Conservation (phyloP, 169 alveolate genomes). For the Plasmodium berghei region DNA sequence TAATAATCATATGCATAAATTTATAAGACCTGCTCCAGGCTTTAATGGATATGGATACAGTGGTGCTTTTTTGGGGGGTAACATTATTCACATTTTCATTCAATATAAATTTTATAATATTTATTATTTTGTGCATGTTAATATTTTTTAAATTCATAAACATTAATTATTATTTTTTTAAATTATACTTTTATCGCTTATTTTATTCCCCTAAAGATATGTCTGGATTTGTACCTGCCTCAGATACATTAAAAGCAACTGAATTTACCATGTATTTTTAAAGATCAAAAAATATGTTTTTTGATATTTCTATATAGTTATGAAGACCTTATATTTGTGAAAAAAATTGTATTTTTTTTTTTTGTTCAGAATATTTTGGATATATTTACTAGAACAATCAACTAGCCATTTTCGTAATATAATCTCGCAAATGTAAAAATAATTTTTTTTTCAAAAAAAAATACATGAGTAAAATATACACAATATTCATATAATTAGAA, state of each 20-base stretch:
- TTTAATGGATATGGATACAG: constrained; percentile 66
- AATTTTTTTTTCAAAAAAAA: no score
- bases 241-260: constrained; percentile 34
- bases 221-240: constrained; percentile 61
- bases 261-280: constrained; percentile 56
- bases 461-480: no score
- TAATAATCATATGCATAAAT: constrained; percentile 63
- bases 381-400: constrained; percentile 45
- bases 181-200: background rate
- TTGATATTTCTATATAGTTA: background rate
- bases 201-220: constrained; percentile 5
- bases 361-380: constrained; percentile 43
- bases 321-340: background rate
- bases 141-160: background rate
- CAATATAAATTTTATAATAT: background rate
- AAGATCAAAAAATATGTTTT: background rate
- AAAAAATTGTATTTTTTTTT: background rate
- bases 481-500: no score
- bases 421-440: constrained; percentile 50
- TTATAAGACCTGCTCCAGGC: constrained; percentile 45
- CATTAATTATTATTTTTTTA: background rate
- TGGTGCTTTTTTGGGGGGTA: constrained; percentile 72
- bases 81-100: background rate
- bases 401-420: constrained; percentile 64
- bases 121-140: background rate